Base-by-base conservation (phyloP, 2,329 filamentous ascomycete species). In the Stachybotrys elegans region DNA sequence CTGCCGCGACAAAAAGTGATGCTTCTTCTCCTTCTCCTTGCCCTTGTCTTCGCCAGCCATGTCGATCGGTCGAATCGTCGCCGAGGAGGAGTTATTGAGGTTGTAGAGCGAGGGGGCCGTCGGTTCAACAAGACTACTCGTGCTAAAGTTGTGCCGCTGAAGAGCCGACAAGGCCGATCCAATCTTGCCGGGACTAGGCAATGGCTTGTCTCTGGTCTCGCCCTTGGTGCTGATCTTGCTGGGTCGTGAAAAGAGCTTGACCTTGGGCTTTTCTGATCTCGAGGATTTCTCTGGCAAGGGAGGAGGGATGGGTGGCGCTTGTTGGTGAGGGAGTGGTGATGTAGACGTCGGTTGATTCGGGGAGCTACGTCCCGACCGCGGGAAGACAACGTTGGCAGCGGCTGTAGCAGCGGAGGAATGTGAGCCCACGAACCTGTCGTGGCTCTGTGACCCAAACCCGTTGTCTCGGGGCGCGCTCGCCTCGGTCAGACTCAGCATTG, bases 201-300 rank as follows among this genome's bases (percentile, higher is more conserved):
- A 62, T 2, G 83, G 76, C 51, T 84, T 83, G 16, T 83, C 74
- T 56, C 81, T 84, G 6, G 72, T 52, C 9, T 88, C 84, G 27
- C 80, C 76, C 59, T 86, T 88, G 45, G 82, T 80, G 41, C 79
- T 77, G 54, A 89, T 86, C 65, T 84, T 89, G 57, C 85, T 84
- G 1, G 86, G 86, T 41, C 87, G 78, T 6, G 84, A 88, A 59
- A 91, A 91, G 22, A 92, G 72, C 69, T 92, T 92, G 61, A 88
- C 85, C 66, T 89, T 90, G 48, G 82, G 81, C 48, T 88, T 87
- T 55, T 88, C 83, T 22, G 78, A 71, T 54, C 79, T 78, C 23
- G 61, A 56, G 19, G 76, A 74, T 61, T 86, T 83, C 52, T 86
- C 82, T 3, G 72, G 65, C 37, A 59, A 66, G 11, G 62, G 62